These are phyloP conservation scores for Spathaspora passalidarum DNA, from an alignment of 805 yeast genomes.

Conservation along the genomic window DNA sequence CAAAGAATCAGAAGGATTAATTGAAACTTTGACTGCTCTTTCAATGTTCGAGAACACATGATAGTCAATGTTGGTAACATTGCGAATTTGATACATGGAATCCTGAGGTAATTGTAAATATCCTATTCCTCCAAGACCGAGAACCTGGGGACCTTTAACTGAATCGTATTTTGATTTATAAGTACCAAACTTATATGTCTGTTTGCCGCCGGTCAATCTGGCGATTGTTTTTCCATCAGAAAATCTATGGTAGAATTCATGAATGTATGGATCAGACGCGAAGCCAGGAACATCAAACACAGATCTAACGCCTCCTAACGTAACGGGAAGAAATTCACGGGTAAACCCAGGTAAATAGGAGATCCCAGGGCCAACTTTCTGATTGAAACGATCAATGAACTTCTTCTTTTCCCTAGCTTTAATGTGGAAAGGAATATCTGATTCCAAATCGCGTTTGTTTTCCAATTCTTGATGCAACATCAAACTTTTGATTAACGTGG, in stretches of 20 bases:
- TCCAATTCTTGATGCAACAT: constrained; percentile 17
- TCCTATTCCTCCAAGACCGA: constrained; percentile 61
- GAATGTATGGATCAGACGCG: constrained; percentile 12
- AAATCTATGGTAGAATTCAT: constrained; percentile 11
- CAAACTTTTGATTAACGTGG: constrained; percentile 53
- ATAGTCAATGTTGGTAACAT: constrained; percentile 41
- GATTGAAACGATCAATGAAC: constrained; percentile 18
- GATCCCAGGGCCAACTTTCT: constrained; percentile 42
- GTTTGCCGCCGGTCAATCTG: constrained; percentile 25
- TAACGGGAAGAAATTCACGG: constrained; percentile 40
- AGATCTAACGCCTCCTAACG: constrained; percentile 25
- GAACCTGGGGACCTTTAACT: constrained; percentile 42
- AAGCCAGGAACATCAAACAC: constrained; percentile 51
- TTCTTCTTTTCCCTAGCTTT: constrained; percentile 9
- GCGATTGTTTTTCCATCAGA: constrained; percentile 19
- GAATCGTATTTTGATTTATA: constrained; percentile 32
- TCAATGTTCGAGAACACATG: constrained; percentile 28
- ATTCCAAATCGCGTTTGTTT: constrained; percentile 23
- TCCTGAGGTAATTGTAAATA: constrained; percentile 53
- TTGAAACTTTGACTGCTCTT: constrained; percentile 24
- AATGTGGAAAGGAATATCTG: constrained; percentile 2
- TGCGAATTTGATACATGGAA: constrained; percentile 46
- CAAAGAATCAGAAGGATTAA: constrained; percentile 9
- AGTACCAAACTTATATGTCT: constrained; percentile 27
- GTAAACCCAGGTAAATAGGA: constrained; percentile 72